phyloP scores from a whole-genome alignment of 2,329 filamentous ascomycete genomes.

The Coccinonectria pachysandricola region DNA sequence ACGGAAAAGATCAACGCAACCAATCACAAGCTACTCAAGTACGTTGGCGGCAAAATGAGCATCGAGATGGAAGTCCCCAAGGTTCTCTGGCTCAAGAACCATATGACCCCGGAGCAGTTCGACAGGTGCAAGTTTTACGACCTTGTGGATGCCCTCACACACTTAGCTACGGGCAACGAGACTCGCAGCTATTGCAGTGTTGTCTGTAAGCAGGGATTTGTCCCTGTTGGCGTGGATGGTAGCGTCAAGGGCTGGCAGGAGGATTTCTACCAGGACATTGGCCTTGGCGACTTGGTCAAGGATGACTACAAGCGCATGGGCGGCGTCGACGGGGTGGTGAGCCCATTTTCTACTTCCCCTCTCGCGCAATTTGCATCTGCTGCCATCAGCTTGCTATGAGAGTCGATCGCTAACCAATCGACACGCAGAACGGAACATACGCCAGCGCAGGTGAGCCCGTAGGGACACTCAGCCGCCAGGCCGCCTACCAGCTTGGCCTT shows the following conservation, averaged over 20 bases:
- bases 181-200: conserved; percentile 90
- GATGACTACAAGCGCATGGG: conserved; percentile 91
- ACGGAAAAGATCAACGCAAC: conserved; percentile 90
- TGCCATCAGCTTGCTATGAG: not conserved
- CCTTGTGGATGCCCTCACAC: conserved; percentile 82
- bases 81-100: conserved; percentile 94
- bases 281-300: conserved; percentile 71
- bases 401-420: conserved; percentile 7
- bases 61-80: conserved; percentile 99
- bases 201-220: conserved; percentile 94
- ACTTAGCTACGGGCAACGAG: conserved; percentile 86
- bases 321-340: conserved; percentile 88
- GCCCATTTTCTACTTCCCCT: conserved; percentile 27
- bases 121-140: conserved; percentile 96
- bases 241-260: conserved; percentile 98
- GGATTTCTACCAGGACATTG: conserved; percentile 81
- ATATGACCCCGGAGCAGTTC: conserved; percentile 90
- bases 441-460: conserved; percentile 87
- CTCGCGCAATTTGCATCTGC: conserved; percentile 1
- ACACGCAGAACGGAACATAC: conserved; percentile 72
- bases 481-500: conserved; percentile 73
- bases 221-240: conserved; percentile 93
- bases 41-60: conserved; percentile 96
- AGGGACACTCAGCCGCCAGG: conserved; percentile 73
- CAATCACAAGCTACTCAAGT: conserved; percentile 82